phyloP scores from a whole-genome alignment of 768 basidiomycete genomes.

The Filobasidium wieringae region DNA sequence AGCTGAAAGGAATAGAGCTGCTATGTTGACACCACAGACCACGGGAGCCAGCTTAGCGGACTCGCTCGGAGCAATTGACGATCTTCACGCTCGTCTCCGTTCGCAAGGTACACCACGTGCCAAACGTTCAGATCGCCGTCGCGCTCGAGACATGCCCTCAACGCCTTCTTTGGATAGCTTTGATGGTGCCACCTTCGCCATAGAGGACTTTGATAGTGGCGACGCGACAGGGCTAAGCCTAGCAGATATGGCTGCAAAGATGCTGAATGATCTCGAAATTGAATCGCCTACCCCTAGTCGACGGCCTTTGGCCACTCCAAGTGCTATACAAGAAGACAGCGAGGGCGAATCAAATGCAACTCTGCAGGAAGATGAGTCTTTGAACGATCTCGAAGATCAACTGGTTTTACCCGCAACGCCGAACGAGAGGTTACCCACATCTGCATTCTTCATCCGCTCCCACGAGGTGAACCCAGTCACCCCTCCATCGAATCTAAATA shows the following conservation, averaged over 20 bases:
- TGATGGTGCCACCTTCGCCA: neutral
- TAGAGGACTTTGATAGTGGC: neutral
- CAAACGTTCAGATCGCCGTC: constrained; percentile 26
- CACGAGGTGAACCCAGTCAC: too few relatives aligned
- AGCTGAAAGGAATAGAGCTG: constrained; percentile 23
- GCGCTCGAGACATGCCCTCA: constrained; percentile 11
- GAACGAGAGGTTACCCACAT: too few relatives aligned
- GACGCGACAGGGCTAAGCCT: neutral
- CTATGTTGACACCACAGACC: constrained; percentile 29
- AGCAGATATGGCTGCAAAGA: neutral
- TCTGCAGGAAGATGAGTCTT: too few relatives aligned
- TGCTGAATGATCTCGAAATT: neutral
- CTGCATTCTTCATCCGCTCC: too few relatives aligned
- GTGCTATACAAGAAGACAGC: neutral
- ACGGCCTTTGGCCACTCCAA: neutral
- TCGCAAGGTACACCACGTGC: constrained; percentile 36
- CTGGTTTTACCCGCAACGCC: too few relatives aligned
- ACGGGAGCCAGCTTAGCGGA: constrained; percentile 25
- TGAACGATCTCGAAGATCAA: too few relatives aligned
- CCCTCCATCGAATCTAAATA: too few relatives aligned
- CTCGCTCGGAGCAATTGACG: constrained; percentile 29
- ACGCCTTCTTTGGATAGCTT: constrained; percentile 7
- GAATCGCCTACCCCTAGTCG: neutral
- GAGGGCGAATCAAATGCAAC: too few relatives aligned
- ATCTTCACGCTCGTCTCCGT: constrained; percentile 30